Percentiles rank a stretch among this genome's conserved stretches.
These are phyloP conservation scores for Puccinia sorghi DNA, from an alignment of 1,284 basidiomycete species.

Conservation along the genomic window DNA sequence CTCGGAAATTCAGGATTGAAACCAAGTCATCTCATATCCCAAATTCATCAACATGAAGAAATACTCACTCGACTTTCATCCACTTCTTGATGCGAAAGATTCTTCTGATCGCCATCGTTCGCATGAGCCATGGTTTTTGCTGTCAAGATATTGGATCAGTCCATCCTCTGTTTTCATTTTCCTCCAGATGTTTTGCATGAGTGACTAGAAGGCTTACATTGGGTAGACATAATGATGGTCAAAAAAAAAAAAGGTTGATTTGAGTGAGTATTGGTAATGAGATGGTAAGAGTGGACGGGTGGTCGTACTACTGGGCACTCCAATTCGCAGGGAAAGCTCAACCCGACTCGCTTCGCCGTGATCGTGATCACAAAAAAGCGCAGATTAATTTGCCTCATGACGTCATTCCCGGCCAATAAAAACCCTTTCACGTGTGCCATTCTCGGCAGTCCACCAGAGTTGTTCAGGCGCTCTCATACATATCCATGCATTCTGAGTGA, in stretches of 20 bases:
- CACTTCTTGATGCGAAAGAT: neutral
- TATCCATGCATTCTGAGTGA: too few relatives aligned
- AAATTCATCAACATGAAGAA: neutral
- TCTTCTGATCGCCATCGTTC: constrained; percentile 47
- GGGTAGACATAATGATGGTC: constrained; percentile 39
- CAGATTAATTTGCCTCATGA: too few relatives aligned
- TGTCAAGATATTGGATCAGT: neutral
- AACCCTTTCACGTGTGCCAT: too few relatives aligned
- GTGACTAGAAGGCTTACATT: constrained; percentile 26
- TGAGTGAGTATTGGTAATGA: neutral
- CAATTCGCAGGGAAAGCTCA: too few relatives aligned
- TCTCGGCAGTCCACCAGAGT: too few relatives aligned
- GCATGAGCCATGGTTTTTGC: constrained; percentile 44
- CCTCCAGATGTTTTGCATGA: neutral
- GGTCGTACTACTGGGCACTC: too few relatives aligned
- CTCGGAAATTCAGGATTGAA: neutral
- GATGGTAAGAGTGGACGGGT: too few relatives aligned
- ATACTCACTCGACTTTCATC: constrained; percentile 17
- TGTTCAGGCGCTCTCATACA: too few relatives aligned
- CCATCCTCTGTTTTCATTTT: constrained; percentile 1
- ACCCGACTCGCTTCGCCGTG: too few relatives aligned
- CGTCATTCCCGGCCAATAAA: too few relatives aligned
- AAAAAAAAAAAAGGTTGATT: neutral
- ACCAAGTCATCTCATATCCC: neutral
- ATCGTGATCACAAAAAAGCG: too few relatives aligned